Evolutionary conservation across 1,139 yeast species (phyloP).

Genomic region (Debaryomycetaceae sp.): DNA sequence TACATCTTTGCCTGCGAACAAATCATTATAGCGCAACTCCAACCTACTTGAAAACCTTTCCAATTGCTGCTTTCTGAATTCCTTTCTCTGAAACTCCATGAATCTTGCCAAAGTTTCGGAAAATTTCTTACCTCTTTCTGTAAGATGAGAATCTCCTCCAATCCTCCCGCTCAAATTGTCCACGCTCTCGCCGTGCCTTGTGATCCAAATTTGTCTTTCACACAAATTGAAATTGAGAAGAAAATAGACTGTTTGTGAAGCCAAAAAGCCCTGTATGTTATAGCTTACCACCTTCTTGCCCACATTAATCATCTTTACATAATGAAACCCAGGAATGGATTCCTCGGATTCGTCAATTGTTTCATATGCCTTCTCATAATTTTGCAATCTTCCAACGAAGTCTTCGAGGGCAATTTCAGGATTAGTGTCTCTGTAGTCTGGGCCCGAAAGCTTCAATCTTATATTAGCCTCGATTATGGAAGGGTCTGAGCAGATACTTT

Average conservation of each 20-base stretch:
- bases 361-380: conserved; percentile 88
- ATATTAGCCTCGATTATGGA: conserved; percentile 78
- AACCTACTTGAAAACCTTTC: conserved; percentile 46
- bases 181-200: conserved; percentile 89
- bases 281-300: conserved; percentile 92
- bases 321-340: conserved; percentile 61
- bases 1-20: conserved; percentile 22
- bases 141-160: conserved; percentile 85
- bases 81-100: conserved; percentile 66
- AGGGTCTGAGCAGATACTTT: conserved; percentile 81
- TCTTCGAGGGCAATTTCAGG: conserved; percentile 76
- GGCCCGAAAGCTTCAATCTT: conserved; percentile 82
- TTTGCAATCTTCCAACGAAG: conserved; percentile 74
- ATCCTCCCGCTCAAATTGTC: conserved; percentile 82
- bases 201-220: conserved; percentile 92
- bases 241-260: conserved; percentile 91
- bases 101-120: conserved; percentile 70
- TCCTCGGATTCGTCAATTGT: conserved; percentile 81
- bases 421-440: conserved; percentile 87
- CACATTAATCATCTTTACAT: conserved; percentile 92
- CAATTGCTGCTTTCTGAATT: conserved; percentile 65
- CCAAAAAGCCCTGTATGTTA: conserved; percentile 86
- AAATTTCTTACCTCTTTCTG: conserved; percentile 74
- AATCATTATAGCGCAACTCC: conserved; percentile 37
- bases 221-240: conserved; percentile 83